phyloP scores from a whole-genome alignment of 305 asterid genomes.

The Fraxinus floribunda region DNA sequence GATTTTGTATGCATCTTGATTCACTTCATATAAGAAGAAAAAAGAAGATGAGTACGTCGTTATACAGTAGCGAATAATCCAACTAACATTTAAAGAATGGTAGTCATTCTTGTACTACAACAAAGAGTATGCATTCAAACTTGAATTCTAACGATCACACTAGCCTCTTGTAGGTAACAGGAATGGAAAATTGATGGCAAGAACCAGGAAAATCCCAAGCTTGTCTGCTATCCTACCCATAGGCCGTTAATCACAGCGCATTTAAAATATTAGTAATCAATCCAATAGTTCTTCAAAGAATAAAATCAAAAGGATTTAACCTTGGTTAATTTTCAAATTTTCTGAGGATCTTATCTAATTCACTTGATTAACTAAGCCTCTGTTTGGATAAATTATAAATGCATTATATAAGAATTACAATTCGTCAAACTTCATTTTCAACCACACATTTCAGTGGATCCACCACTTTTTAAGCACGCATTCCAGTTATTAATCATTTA shows the following conservation, averaged over 20 bases:
- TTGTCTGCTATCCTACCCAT: neutral
- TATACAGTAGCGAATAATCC: neutral
- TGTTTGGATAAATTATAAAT: neutral
- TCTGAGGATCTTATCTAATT: neutral
- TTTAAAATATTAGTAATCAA: neutral
- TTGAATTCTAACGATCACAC: neutral
- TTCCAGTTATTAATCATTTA: neutral
- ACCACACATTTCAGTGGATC: neutral
- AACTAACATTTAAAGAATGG: neutral
- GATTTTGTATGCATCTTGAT: neutral
- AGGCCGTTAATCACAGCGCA: neutral
- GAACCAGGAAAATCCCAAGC: neutral
- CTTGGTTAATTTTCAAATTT: neutral
- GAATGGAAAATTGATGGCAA: neutral
- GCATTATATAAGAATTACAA: neutral
- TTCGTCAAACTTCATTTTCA: neutral
- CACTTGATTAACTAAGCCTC: neutral
- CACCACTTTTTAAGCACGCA: neutral
- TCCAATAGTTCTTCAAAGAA: neutral
- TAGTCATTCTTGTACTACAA: neutral
- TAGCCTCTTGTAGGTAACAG: neutral
- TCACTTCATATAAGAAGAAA: neutral
- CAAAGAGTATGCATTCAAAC: neutral
- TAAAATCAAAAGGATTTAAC: neutral
- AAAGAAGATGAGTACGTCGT: neutral